A percentile compares a stretch with the other conserved stretches of the same genome.
These are phyloP conservation scores for Pseudozyma sp. DNA, from an alignment of 1,284 basidiomycete species.

Conservation along the genomic window DNA sequence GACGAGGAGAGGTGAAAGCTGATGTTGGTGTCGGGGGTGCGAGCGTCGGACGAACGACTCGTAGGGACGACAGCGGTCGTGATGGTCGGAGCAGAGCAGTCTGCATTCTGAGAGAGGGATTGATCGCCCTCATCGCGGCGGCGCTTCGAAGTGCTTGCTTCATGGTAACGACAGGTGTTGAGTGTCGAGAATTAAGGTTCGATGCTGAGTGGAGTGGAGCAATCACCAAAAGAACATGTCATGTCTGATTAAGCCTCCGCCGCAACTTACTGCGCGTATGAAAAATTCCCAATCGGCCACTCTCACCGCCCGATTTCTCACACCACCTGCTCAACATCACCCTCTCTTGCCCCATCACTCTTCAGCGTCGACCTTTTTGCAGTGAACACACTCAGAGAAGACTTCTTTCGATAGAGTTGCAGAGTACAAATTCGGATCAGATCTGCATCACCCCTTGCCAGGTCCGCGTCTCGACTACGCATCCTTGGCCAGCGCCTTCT, in stretches of 20 bases:
- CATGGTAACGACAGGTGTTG: slow-evolving; percentile 8
- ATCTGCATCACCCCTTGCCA: no score
- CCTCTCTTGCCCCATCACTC: no score
- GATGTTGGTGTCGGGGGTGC: neutral
- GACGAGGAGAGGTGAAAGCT: neutral
- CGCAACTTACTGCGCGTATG: slow-evolving; percentile 2
- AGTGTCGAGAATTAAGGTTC: neutral
- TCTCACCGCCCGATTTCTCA: slow-evolving; percentile 3
- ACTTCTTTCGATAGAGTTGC: no score
- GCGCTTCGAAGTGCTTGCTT: slow-evolving; percentile 10
- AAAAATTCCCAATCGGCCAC: neutral
- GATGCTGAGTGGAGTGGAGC: slow-evolving; percentile 4
- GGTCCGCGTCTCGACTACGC: slow-evolving; percentile 9
- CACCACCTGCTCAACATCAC: neutral
- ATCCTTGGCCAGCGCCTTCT: slow-evolving; percentile 45
- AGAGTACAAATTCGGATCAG: no score
- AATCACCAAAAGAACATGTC: neutral
- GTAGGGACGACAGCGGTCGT: slow-evolving; percentile 3
- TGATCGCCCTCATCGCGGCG: neutral
- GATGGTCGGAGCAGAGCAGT: neutral
- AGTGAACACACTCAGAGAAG: no score
- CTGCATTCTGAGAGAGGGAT: slow-evolving; percentile 1
- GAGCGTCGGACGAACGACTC: neutral
- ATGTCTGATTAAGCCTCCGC: neutral
- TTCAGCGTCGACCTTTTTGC: no score